Percentiles rank a stretch among this genome's conserved stretches.
phyloP scores from a whole-genome alignment of 768 basidiomycete species.

The Tricholomella constricta region DNA sequence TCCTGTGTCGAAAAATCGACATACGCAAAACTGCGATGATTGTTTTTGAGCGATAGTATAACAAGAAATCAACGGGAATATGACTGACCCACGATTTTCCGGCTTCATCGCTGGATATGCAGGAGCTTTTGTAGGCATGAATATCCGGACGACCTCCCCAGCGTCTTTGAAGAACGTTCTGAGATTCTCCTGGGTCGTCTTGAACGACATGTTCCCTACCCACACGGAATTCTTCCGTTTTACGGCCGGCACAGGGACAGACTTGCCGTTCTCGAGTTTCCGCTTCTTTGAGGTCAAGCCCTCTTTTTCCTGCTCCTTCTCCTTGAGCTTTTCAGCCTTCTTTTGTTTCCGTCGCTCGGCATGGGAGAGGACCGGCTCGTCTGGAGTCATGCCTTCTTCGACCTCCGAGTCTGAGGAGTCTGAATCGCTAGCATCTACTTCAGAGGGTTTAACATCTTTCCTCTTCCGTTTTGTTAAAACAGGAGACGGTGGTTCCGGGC shows the following conservation, averaged over 20 bases:
- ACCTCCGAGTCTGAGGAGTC: slow-evolving; percentile 30
- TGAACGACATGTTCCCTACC: slow-evolving; percentile 94
- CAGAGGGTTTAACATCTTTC: slow-evolving; percentile 13
- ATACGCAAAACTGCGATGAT: slow-evolving; percentile 79
- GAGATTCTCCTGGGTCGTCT: slow-evolving; percentile 78
- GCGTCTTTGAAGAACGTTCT: slow-evolving; percentile 67
- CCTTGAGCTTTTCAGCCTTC: slow-evolving; percentile 37
- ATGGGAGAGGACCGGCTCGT: slow-evolving; percentile 68
- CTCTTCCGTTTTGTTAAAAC: slow-evolving; percentile 33
- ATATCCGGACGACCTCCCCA: slow-evolving; percentile 76
- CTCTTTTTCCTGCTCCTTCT: slow-evolving; percentile 19
- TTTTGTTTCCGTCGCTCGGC: slow-evolving; percentile 70
- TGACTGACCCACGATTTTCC: slow-evolving; percentile 74
- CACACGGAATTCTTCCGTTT: slow-evolving; percentile 88
- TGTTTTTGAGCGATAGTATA: background rate
- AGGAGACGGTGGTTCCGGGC: slow-evolving; percentile 27
- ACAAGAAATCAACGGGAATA: slow-evolving; percentile 2
- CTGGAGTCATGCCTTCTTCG: slow-evolving; percentile 19
- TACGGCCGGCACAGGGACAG: slow-evolving; percentile 28
- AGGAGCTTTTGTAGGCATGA: slow-evolving; percentile 80
- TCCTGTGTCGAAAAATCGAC: slow-evolving; percentile 88
- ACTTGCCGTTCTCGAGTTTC: slow-evolving; percentile 43
- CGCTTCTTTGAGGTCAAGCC: slow-evolving; percentile 42
- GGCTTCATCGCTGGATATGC: slow-evolving; percentile 48
- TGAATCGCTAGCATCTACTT: slow-evolving; percentile 19